Base-by-base conservation (phyloP, 257 asterid species). In the Salvia splendens region DNA sequence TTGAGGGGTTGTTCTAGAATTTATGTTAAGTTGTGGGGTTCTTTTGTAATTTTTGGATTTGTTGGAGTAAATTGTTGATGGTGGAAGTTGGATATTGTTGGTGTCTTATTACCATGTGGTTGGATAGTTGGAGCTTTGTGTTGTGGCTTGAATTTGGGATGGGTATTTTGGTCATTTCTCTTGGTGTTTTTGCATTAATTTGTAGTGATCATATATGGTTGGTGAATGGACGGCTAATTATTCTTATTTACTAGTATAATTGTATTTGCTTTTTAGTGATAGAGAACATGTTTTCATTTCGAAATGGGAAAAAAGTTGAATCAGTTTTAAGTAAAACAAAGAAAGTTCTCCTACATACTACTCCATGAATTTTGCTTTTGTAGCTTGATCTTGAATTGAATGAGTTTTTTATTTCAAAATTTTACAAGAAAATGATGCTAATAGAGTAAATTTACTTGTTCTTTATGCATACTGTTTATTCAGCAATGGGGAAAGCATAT, bases 91-190 rank as follows among this genome's bases (percentile, higher is more conserved):
- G 64, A 20, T 51, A 16, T 47, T 69, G 75, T 58, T 73, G 64
- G 74, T 36, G 14, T 57, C 59, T 43, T 71, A 71, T 67, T 52
- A 35, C 73, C 73, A 61, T 69, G 59, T 73, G 70, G 67, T 65
- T 65, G 70, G 67, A 58, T 65, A 73, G 78, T 66, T 64, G 68
- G 41, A 7, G 73, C 68, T 63, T 45, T 72, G 30, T 24, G 30
- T 24, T 61, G 69, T 57, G 49, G 65, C 4, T 45, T 64, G 49
- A n/a, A 69, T 55, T 20, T 67, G 38, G 71, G 60, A 63, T 30
- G 82, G 85, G 79, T 78, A 73, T 71, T 78, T 77, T 70, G 56
- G 88, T 63, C 68, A 70, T 74, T 45, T 72, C 4, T 3, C 2
- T 30, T 6, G 43, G 14, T 51, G 48, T 24, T 24, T 30, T 42